Conservation (phyloP, 2,329 filamentous ascomycete species). For the Aureobasidium musti region DNA sequence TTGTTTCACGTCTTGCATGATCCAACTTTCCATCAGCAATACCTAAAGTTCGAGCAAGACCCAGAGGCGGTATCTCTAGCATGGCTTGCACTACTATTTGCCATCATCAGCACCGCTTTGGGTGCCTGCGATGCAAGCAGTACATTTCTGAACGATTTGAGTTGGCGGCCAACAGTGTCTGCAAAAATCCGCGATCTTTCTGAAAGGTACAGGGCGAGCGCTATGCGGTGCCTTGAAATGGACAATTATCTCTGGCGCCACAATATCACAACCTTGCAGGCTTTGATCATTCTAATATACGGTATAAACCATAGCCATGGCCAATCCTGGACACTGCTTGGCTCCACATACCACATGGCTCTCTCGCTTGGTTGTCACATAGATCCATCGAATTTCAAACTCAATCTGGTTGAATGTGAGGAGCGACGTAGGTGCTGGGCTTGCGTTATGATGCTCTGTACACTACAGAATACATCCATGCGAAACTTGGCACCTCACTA, state of each 20-base stretch:
- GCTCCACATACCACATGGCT: slow-evolving; percentile 46
- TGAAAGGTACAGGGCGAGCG: slow-evolving; percentile 43
- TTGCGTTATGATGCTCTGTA: slow-evolving; percentile 47
- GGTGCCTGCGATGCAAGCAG: not conserved
- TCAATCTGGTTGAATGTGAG: slow-evolving; percentile 44
- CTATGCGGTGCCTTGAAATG: slow-evolving; percentile 45
- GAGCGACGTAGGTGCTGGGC: slow-evolving; percentile 47
- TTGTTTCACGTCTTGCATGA: slow-evolving; percentile 49
- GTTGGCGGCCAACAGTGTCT: slow-evolving; percentile 42
- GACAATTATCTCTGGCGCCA: slow-evolving; percentile 46
- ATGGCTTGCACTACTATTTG: slow-evolving; percentile 47
- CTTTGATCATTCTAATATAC: slow-evolving; percentile 46
- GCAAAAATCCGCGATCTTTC: slow-evolving; percentile 44
- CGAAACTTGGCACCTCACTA: slow-evolving; percentile 40
- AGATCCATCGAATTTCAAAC: slow-evolving; percentile 43
- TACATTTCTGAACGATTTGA: slow-evolving; percentile 37
- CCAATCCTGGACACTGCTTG: slow-evolving; percentile 46
- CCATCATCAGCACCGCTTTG: slow-evolving; percentile 46
- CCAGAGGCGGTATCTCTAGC: slow-evolving; percentile 42
- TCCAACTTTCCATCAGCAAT: slow-evolving; percentile 46
- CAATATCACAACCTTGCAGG: slow-evolving; percentile 46
- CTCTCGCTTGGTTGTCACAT: slow-evolving; percentile 48
- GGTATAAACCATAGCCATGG: slow-evolving; percentile 43
- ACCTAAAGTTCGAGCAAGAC: slow-evolving; percentile 44
- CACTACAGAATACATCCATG: slow-evolving; percentile 44